Evolutionary conservation across 2,329 filamentous ascomycete genomes (phyloP).

Genomic region (Penicillium sp.): DNA sequence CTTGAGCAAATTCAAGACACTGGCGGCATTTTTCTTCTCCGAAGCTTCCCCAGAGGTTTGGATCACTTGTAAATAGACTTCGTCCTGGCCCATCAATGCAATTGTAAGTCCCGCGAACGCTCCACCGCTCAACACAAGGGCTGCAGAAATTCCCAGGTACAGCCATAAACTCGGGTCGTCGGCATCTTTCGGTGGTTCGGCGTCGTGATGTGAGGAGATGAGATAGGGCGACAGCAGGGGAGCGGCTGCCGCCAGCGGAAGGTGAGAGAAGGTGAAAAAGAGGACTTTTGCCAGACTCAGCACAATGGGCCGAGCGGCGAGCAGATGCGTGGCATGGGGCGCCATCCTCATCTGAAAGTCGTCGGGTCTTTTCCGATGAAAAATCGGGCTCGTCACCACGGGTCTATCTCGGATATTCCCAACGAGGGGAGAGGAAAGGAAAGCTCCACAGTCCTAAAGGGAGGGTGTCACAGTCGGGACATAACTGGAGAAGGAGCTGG

Average conservation of each 20-base stretch:
- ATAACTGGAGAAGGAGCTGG: background rate
- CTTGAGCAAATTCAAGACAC: conserved; percentile 76
- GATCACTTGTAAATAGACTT: conserved; percentile 95
- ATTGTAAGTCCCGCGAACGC: conserved; percentile 89
- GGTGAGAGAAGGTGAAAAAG: conserved; percentile 37
- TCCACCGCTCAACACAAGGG: conserved; percentile 82
- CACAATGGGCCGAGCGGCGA: conserved; percentile 41
- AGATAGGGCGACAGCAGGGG: conserved; percentile 31
- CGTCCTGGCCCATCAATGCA: conserved; percentile 73
- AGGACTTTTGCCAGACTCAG: conserved; percentile 46
- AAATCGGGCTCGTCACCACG: background rate
- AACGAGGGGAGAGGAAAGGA: background rate
- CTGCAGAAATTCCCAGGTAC: conserved; percentile 75
- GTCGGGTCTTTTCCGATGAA: background rate
- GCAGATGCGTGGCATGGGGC: conserved; percentile 31
- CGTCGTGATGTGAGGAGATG: conserved; percentile 16
- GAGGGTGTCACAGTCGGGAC: conserved; percentile 2
- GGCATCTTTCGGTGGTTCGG: conserved; percentile 52
- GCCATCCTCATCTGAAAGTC: conserved; percentile 22
- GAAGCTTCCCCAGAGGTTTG: conserved; percentile 78
- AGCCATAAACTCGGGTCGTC: conserved; percentile 73
- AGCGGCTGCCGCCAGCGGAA: conserved; percentile 43
- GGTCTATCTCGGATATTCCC: background rate
- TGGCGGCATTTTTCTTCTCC: conserved; percentile 83
- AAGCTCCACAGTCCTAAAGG: background rate